phyloP scores from a whole-genome alignment of 176 grass and related monocot species.

The Panicum miliaceum region DNA sequence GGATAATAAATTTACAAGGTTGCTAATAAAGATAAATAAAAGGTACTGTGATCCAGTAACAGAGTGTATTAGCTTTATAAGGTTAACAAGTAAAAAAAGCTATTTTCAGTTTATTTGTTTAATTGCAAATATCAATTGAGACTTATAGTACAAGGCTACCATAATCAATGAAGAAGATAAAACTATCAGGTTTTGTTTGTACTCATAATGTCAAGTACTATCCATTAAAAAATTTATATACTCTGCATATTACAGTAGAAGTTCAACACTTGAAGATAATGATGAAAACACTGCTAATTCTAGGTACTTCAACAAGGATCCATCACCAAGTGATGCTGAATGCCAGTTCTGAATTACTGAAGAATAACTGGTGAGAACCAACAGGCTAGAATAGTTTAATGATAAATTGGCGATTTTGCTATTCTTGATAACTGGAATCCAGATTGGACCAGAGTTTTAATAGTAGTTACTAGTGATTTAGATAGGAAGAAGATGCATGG shows the following conservation, averaged over 20 bases:
- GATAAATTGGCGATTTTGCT: not conserved
- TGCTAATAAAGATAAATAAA: not conserved
- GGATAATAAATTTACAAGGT: constrained; percentile 13
- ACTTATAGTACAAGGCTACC: constrained; percentile 14
- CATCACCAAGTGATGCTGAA: constrained; percentile 1
- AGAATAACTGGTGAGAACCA: not conserved
- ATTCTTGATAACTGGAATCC: constrained; percentile 1
- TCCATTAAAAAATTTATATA: not conserved
- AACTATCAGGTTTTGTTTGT: not conserved
- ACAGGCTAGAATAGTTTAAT: not conserved
- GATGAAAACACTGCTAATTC: not conserved
- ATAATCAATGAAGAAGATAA: constrained; percentile 1
- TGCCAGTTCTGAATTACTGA: not conserved
- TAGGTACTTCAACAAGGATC: not conserved
- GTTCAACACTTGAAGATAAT: not conserved
- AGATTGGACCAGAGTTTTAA: constrained; percentile 6
- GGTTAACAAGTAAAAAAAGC: not conserved
- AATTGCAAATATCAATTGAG: not conserved
- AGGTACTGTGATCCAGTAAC: not conserved
- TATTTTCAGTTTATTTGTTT: not conserved
- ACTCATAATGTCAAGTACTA: not conserved
- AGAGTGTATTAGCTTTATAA: constrained; percentile 24
- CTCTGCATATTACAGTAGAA: not conserved
- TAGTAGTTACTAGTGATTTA: not conserved
- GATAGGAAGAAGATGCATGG: not conserved